A percentile compares a stretch with the other conserved stretches of the same genome.
These are phyloP conservation scores for Ambrosiella cleistominuta DNA, from an alignment of 2,329 filamentous ascomycete genomes.

Conservation along the genomic window DNA sequence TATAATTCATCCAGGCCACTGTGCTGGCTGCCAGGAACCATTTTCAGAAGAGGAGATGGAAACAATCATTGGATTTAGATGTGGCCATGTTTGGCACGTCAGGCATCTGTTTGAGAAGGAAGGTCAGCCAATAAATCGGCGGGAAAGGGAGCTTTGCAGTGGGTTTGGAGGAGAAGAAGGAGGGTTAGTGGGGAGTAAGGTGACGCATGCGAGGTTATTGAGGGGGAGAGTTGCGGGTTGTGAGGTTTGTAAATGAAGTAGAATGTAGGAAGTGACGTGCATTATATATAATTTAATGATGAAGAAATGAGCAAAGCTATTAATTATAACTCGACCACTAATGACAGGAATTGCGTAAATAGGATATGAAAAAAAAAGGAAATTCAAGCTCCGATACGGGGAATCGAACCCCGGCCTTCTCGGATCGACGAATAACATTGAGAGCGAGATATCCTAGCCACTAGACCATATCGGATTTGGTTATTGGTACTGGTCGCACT, in stretches of 20 bases:
- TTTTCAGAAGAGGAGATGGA: conserved; percentile 48
- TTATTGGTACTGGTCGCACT: too few relatives aligned
- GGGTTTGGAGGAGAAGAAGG: conserved; percentile 27
- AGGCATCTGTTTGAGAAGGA: conserved; percentile 46
- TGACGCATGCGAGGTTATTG: conserved; percentile 66
- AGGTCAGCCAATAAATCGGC: conserved; percentile 23
- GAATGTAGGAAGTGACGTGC: neutral
- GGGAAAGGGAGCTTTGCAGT: conserved; percentile 30
- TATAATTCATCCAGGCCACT: conserved; percentile 34
- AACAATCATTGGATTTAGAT: conserved; percentile 63
- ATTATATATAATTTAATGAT: neutral
- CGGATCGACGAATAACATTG: conserved; percentile 1
- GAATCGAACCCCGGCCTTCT: conserved; percentile 16
- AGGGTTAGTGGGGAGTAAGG: conserved; percentile 65
- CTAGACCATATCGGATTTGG: neutral
- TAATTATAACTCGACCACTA: neutral
- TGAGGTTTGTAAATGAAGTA: neutral
- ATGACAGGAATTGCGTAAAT: neutral
- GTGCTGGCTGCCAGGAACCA: conserved; percentile 37
- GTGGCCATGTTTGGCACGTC: conserved; percentile 67
- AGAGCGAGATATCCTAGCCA: neutral
- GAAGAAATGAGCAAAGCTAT: neutral
- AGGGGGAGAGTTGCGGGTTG: conserved; percentile 45
- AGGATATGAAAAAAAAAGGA: neutral
- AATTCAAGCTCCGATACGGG: conserved; percentile 14